These are phyloP conservation scores for Phytophthora quininea DNA, from an alignment of 352 stramenopile genomes.

Conservation along the genomic window DNA sequence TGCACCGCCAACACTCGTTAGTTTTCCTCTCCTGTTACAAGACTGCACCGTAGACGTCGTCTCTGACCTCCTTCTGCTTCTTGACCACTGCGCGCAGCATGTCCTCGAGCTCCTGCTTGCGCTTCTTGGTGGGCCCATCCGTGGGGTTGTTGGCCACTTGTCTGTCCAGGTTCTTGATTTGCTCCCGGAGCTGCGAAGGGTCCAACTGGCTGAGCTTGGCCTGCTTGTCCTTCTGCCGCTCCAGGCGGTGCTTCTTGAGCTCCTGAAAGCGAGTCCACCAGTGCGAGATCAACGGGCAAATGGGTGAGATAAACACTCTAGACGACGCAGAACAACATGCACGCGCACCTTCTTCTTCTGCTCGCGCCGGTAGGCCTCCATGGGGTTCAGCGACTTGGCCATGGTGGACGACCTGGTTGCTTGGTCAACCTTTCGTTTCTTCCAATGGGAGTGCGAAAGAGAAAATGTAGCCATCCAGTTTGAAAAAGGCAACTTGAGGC, in stretches of 20 bases:
- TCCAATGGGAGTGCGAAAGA: too few species aligned
- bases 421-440: background rate
- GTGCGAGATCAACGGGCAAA: background rate
- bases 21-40: background rate
- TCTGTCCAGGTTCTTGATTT: slow-evolving; percentile 71
- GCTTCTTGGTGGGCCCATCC: slow-evolving; percentile 73
- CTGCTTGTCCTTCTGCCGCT: slow-evolving; percentile 68
- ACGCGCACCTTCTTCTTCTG: slow-evolving; percentile 78
- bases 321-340: background rate
- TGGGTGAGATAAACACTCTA: background rate
- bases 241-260: slow-evolving; percentile 73
- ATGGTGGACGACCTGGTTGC: slow-evolving; percentile 25
- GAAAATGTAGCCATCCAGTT: background rate
- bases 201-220: slow-evolving; percentile 67
- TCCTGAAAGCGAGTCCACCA: slow-evolving; percentile 37
- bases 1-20: slow-evolving; percentile 18
- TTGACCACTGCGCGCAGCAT: slow-evolving; percentile 71
- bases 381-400: slow-evolving; percentile 69
- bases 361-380: slow-evolving; percentile 75
- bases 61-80: slow-evolving; percentile 62
- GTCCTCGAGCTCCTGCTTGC: slow-evolving; percentile 82
- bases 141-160: slow-evolving; percentile 64
- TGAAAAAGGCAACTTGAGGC: background rate
- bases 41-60: background rate
- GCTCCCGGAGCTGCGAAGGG: slow-evolving; percentile 50